Base-by-base conservation (phyloP, 2,329 filamentous ascomycete genomes). In the Arthrobotrys iridis region DNA sequence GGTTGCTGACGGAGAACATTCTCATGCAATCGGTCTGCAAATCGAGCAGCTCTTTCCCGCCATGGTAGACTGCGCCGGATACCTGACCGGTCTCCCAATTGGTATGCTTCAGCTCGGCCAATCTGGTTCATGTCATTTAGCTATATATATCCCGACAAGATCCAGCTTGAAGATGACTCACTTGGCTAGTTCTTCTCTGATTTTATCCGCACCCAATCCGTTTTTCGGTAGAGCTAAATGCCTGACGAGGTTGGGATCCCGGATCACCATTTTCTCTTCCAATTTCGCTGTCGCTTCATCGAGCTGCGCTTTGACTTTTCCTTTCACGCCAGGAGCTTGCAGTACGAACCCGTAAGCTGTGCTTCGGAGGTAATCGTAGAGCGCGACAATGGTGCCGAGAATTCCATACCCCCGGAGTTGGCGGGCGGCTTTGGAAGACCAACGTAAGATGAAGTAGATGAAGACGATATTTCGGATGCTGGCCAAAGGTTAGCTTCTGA, bases 41-140 rank as follows among this genome's bases (percentile, higher is more conserved):
- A 80, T 90, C 88, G 75, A 95, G 83, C 79, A 99, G 84, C 46
- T 91, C 89, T 40, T 91, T 87, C 62, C 95, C 95, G 77, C 95
- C 95, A 81, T 98, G 94, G 81, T 99, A 99, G 33, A 99, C 95
- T 26, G 95, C 94, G 28, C 95, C 95, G 43, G 92, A 96, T 64
- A 99, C 95, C 77, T 88, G 90, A 6, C 95, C 95, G 82, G 98
- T 94, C 83, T 99, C 95, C 95, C 95, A 99, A 77, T 91, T 88
- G 1, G 93, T 97, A 83, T 98, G 95, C 80, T 97, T 90, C 91
- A 99, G 91, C 55, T 86, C 89, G 13, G 90, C 89, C 78, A 99
- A 85, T 78, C 78, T 79, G 60, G 6, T 55, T 15, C 3, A 26
- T 18, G 4, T 4, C n/a, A 13, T 48, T 58, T 55, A 62, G 55